These are phyloP conservation scores for Astragalus membranaceus DNA, from an alignment of 306 rosid genomes.

Conservation along the genomic window DNA sequence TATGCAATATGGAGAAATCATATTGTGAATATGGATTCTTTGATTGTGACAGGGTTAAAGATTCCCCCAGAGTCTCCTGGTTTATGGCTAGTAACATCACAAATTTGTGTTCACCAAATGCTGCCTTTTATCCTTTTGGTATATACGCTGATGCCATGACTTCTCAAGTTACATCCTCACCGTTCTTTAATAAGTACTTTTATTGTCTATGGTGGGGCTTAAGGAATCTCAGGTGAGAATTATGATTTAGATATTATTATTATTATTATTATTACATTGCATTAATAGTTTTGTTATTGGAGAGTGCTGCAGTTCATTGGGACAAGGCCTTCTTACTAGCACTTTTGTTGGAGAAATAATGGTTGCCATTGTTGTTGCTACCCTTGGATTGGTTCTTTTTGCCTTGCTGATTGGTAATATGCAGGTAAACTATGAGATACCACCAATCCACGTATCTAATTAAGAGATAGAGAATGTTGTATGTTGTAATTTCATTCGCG, in stretches of 20 bases:
- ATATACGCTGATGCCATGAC: slow-evolving; percentile 76
- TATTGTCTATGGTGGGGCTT: slow-evolving; percentile 57
- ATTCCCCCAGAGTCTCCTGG: slow-evolving; percentile 50
- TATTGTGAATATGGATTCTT: slow-evolving; percentile 50
- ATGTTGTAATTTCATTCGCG: too few species aligned
- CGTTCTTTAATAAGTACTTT: slow-evolving; percentile 76
- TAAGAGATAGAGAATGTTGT: too few species aligned
- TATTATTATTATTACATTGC: background rate
- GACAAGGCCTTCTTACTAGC: slow-evolving; percentile 84
- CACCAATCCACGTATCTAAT: too few species aligned
- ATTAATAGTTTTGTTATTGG: slow-evolving; percentile 7
- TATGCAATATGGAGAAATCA: slow-evolving; percentile 37
- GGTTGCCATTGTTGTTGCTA: slow-evolving; percentile 72
- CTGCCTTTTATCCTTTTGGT: slow-evolving; percentile 50
- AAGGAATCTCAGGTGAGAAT: slow-evolving; percentile 66
- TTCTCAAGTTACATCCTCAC: slow-evolving; percentile 48
- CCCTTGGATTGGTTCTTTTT: slow-evolving; percentile 83
- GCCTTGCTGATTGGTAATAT: slow-evolving; percentile 88
- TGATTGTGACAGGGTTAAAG: slow-evolving; percentile 43
- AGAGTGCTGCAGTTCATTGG: slow-evolving; percentile 78
- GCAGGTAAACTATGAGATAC: too few species aligned
- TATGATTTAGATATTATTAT: background rate
- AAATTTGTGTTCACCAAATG: slow-evolving; percentile 47
- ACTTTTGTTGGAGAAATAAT: slow-evolving; percentile 80
- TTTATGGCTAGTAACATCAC: slow-evolving; percentile 53